Evolutionary conservation across 352 stramenopile species (phyloP), one percentile per base, ranked within the genome.

Genomic region (Phytophthora aleatoria): DNA sequence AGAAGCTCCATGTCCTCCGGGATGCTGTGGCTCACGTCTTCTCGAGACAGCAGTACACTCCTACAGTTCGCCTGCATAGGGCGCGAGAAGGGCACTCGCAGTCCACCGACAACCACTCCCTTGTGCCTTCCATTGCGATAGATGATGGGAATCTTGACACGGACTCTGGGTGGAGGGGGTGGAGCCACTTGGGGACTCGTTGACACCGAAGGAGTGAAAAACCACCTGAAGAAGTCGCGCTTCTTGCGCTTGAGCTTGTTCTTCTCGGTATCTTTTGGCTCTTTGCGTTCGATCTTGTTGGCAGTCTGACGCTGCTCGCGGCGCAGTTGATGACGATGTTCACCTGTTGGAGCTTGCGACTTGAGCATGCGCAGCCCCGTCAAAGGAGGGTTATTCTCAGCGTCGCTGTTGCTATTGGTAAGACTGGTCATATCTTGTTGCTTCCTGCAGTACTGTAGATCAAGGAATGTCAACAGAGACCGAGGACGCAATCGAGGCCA

Each of bases 71-170:
- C 44, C 30, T 74, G 74, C 71, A 78, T 78, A 1, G 56, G 50
- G 2, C 71, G 50, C 9, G 64, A 78, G 58, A 72, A 78, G 1
- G 67, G 67, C 15, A 76, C 71, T 16, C 62, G 57, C 7, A 51
- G 13, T 47, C 67, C 71, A 3, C 67, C 56, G 8, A 78, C 71
- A 7, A 75, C 26, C 6, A 73, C 63, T 15, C 71, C 67, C 12
- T 66, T 67, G 62, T 78, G 71, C 26, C 73, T 51, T 16, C 62
- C 62, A 35, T 65, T 61, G 16, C 58, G 50, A 55, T 78, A 78
- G 11, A 62, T 49, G 10, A 71, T 64, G 5, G 70, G 70, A 43
- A 78, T 74, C 42, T 78, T 73, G 49, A 78, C 70, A 9, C 61
- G 70, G 20, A 67, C 35, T 54, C 50, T 69, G 3, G 53, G 38